Base-by-base conservation (phyloP, 345 rosid species). In the Camelina laxa region DNA sequence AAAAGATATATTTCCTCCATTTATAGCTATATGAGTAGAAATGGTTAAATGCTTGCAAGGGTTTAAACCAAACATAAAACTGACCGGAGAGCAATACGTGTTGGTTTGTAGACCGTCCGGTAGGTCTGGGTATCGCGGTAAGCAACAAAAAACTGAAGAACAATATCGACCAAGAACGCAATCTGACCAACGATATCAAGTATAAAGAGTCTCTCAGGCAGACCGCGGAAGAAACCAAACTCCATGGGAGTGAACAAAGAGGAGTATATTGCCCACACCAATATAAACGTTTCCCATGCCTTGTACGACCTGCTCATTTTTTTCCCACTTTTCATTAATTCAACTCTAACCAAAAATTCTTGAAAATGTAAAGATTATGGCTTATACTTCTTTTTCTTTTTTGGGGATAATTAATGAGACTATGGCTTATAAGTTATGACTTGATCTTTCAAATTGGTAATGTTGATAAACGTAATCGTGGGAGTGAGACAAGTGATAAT, bases 181-280 rank as follows among this genome's bases (percentile, higher is more conserved):
- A 88, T 3, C 72, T 92, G 96, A 41, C 97, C 96, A 42, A 68
- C 87, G 39, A 92, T 86, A 83, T 92, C 97, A 38, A 89, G 79
- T 38, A 90, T 58, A 64, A 87, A 87, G 61, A 92, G 91, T 56
- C 82, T 84, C 66, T 83, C 71, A 33, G 93, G 93, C 16, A 92
- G 80, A 64, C 96, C 97, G 17, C 92, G 82, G 80, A 87, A 92
- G 86, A 92, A 92, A 3, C 92, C 97, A 16, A 92, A 92, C 86
- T 92, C 96, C 85, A 92, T 19, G 1, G 97, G 97, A 48, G 97
- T 92, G 72, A 89, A 89, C 84, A 86, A 85, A 45, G 97, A 92
- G 0, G 97, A 92, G 80, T 92, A 89, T 44, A 89, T 36, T 69
- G 96, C 97, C 96, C 96, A 92, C 16, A 92, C 10, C 73, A 89